These are phyloP conservation scores for Candida insectorum DNA, from an alignment of 805 yeast species.

Conservation along the genomic window DNA sequence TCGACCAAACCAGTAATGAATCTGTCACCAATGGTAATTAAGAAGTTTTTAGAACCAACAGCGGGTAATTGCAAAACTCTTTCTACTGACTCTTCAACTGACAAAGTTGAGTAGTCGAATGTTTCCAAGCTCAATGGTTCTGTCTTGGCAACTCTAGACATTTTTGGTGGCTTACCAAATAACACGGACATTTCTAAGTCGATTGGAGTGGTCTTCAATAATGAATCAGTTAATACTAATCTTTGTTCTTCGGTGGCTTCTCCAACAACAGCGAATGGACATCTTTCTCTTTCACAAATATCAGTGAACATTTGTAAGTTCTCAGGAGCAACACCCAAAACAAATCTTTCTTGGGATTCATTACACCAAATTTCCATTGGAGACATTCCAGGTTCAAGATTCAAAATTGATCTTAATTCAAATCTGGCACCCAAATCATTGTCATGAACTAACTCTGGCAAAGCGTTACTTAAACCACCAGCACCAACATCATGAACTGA, in stretches of 20 bases:
- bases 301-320: constrained; percentile 68
- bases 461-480: constrained; percentile 95
- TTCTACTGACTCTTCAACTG: constrained; percentile 61
- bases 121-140: constrained; percentile 51
- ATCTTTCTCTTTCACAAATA: constrained; percentile 92
- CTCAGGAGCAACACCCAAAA: constrained; percentile 81
- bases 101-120: constrained; percentile 29
- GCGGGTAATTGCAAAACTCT: constrained; percentile 88
- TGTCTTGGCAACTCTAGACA: constrained; percentile 73
- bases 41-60: constrained; percentile 91
- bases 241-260: constrained; percentile 85
- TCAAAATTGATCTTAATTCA: constrained; percentile 85
- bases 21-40: constrained; percentile 98
- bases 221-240: constrained; percentile 73
- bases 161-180: constrained; percentile 96
- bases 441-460: constrained; percentile 97
- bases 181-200: constrained; percentile 93
- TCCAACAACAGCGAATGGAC: constrained; percentile 95
- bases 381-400: constrained; percentile 96
- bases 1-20: constrained; percentile 96
- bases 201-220: constrained; percentile 80
- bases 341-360: constrained; percentile 98
- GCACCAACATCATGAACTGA: constrained; percentile 99
- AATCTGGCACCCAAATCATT: constrained; percentile 92
- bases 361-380: constrained; percentile 99